Conservation (phyloP, 768 basidiomycete genomes). For the Mycena kentingensis region DNA sequence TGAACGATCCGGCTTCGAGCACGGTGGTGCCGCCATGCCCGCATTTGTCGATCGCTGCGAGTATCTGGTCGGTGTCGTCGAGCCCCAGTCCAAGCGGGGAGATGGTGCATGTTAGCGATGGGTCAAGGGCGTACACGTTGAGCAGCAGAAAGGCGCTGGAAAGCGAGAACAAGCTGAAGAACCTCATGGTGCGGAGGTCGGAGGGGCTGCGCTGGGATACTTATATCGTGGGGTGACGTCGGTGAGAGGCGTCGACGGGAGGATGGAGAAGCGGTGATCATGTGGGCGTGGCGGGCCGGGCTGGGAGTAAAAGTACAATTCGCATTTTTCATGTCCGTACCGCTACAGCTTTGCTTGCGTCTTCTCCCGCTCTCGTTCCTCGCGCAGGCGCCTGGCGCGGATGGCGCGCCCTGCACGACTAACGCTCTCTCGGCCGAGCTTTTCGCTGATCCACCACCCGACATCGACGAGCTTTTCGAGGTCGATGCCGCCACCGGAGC, state of each 20-base stretch:
- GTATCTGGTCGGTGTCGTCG: slow-evolving; percentile 34
- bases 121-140: neutral
- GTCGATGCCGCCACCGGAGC: slow-evolving; percentile 46
- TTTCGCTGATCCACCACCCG: slow-evolving; percentile 80
- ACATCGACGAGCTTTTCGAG: slow-evolving; percentile 71
- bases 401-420: slow-evolving; percentile 80
- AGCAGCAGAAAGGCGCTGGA: too few species aligned
- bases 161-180: too few species aligned
- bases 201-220: too few species aligned
- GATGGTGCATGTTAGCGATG: slow-evolving; percentile 8
- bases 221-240: too few species aligned
- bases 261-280: too few species aligned
- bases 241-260: too few species aligned
- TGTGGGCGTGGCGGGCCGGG: too few species aligned
- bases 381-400: slow-evolving; percentile 49
- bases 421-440: slow-evolving; percentile 65
- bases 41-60: slow-evolving; percentile 37
- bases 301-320: too few species aligned
- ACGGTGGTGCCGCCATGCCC: slow-evolving; percentile 36
- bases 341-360: slow-evolving; percentile 23
- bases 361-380: slow-evolving; percentile 22
- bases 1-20: slow-evolving; percentile 37
- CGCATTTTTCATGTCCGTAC: too few species aligned
- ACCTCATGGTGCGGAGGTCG: too few species aligned
- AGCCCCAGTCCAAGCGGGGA: slow-evolving; percentile 27